phyloP scores from a whole-genome alignment of 1,139 yeast genomes.

The Nematodospora anomalae region DNA sequence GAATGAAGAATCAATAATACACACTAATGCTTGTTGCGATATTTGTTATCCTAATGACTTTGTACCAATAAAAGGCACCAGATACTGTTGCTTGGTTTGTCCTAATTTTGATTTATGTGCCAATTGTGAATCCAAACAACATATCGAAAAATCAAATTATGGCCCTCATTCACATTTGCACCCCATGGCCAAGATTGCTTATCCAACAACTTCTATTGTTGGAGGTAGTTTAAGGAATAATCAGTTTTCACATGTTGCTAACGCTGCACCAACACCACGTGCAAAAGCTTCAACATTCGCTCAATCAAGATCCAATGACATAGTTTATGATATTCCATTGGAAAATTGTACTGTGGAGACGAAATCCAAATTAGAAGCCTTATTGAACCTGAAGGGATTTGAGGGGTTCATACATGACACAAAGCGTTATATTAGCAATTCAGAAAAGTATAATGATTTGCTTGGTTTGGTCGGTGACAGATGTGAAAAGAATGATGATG shows the following conservation, averaged over 20 bases:
- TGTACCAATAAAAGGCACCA: constrained; percentile 43
- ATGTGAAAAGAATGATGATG: constrained; percentile 18
- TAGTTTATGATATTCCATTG: constrained; percentile 30
- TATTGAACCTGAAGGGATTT: constrained; percentile 21
- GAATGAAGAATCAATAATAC: constrained; percentile 14
- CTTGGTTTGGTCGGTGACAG: constrained; percentile 12
- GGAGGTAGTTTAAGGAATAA: constrained; percentile 1
- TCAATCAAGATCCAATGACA: constrained; percentile 12
- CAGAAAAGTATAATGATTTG: constrained; percentile 29
- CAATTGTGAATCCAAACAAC: constrained; percentile 39
- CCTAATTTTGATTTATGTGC: constrained; percentile 57
- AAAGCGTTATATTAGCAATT: constrained; percentile 22
- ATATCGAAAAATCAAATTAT: constrained; percentile 14
- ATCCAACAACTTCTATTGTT: constrained; percentile 18
- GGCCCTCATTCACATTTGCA: constrained; percentile 29
- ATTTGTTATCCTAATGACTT: constrained; percentile 34
- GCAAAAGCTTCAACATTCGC: constrained; percentile 1
- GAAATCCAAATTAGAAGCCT: constrained; percentile 20
- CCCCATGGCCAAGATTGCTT: constrained; percentile 31
- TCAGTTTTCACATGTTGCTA: background rate
- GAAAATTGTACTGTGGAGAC: constrained; percentile 23
- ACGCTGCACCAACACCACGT: constrained; percentile 1
- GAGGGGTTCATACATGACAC: constrained; percentile 24
- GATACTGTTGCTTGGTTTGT: constrained; percentile 59
- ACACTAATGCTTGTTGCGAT: constrained; percentile 39